These are phyloP conservation scores for Camellia granthamiana DNA, from an alignment of 148 eudicot genomes.

Conservation along the genomic window DNA sequence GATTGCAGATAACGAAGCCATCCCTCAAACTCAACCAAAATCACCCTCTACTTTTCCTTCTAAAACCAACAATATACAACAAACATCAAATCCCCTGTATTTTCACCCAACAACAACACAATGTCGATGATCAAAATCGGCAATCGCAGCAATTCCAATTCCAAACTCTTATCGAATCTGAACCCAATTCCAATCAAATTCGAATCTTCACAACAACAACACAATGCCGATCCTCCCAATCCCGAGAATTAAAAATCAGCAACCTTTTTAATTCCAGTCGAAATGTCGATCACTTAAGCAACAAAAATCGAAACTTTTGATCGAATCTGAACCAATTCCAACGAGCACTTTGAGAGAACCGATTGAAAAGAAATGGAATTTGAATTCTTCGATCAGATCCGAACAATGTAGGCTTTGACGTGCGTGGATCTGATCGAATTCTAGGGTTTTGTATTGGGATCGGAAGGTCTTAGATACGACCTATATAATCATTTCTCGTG, in stretches of 20 bases:
- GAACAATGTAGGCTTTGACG: constrained; percentile 28
- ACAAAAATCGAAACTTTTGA: background rate
- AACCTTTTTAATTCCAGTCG: background rate
- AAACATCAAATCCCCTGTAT: background rate
- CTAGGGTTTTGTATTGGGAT: constrained; percentile 16
- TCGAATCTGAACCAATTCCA: background rate
- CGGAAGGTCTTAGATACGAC: background rate
- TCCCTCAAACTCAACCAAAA: constrained; percentile 13
- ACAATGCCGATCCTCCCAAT: background rate
- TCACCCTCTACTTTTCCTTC: constrained; percentile 9
- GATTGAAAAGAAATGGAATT: background rate
- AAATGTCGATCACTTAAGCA: too few relatives aligned
- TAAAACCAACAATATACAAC: background rate
- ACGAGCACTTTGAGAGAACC: background rate
- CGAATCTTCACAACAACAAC: too few relatives aligned
- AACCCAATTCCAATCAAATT: too few relatives aligned
- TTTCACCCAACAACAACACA: background rate
- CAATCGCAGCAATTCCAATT: background rate
- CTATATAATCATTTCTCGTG: constrained; percentile 1
- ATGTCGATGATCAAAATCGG: background rate
- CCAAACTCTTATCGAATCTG: too few relatives aligned
- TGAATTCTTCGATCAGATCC: constrained; percentile 25
- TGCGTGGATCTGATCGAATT: constrained; percentile 21
- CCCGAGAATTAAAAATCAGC: too few relatives aligned
- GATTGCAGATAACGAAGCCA: constrained; percentile 62